These are phyloP conservation scores for Alopecurus myosuroides DNA, from an alignment of 176 grass and related monocot genomes.

Conservation along the genomic window DNA sequence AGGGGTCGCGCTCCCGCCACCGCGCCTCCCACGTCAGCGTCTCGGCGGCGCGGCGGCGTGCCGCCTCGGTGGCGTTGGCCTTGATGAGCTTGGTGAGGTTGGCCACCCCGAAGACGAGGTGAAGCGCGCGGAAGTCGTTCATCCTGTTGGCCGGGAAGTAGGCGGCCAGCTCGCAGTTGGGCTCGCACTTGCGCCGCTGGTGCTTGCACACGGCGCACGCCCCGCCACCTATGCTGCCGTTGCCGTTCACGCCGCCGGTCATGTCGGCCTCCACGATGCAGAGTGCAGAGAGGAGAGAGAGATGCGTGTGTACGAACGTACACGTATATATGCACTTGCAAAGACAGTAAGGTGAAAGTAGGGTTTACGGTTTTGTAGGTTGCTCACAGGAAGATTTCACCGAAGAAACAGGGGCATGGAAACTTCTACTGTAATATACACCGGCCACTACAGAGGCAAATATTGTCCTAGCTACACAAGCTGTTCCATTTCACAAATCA, in stretches of 20 bases:
- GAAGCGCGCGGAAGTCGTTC: slow-evolving; percentile 74
- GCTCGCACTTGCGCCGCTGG: slow-evolving; percentile 83
- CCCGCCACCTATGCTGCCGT: slow-evolving; percentile 3
- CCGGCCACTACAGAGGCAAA: no score
- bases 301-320: slow-evolving; percentile 9
- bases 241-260: slow-evolving; percentile 34
- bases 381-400: slow-evolving; percentile 61
- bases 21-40: slow-evolving; percentile 78
- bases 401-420: slow-evolving; percentile 7
- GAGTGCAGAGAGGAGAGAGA: background rate
- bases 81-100: slow-evolving; percentile 84
- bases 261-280: slow-evolving; percentile 5
- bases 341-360: slow-evolving; percentile 75
- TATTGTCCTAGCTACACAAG: no score
- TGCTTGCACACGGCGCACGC: slow-evolving; percentile 86
- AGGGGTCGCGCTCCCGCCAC: slow-evolving; percentile 65
- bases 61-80: slow-evolving; percentile 58
- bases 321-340: slow-evolving; percentile 30
- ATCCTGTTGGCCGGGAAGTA: slow-evolving; percentile 70
- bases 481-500: background rate
- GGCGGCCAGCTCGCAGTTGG: slow-evolving; percentile 66
- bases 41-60: slow-evolving; percentile 45
- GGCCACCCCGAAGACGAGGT: slow-evolving; percentile 67
- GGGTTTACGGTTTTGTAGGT: slow-evolving; percentile 61
- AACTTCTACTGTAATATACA: no score